These are phyloP conservation scores for Starmerella sp. DNA, from an alignment of 805 yeast species.

Conservation along the genomic window DNA sequence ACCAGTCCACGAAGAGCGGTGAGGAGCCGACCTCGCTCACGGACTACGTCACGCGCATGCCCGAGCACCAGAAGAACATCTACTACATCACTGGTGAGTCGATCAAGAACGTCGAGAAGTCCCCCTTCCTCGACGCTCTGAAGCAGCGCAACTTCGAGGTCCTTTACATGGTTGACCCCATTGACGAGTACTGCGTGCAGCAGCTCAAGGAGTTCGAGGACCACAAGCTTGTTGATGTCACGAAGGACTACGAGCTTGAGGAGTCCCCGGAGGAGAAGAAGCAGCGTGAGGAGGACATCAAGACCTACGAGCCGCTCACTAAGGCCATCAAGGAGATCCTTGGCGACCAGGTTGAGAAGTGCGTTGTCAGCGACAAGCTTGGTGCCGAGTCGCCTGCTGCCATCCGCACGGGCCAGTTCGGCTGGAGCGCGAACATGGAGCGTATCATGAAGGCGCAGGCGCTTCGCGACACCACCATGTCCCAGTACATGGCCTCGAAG, in stretches of 20 bases:
- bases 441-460: conserved; percentile 99
- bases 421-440: conserved; percentile 99
- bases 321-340: conserved; percentile 92
- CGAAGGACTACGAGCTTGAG: conserved; percentile 93
- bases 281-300: conserved; percentile 82
- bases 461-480: conserved; percentile 95
- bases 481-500: conserved; percentile 98
- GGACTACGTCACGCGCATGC: conserved; percentile 99
- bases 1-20: conserved; percentile 87
- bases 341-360: conserved; percentile 99
- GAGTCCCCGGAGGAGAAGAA: conserved; percentile 98
- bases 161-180: conserved; percentile 95
- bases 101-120: conserved; percentile 92
- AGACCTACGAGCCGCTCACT: conserved; percentile 86
- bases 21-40: conserved; percentile 91
- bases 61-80: conserved; percentile 98
- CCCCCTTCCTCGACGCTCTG: conserved; percentile 97
- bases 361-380: conserved; percentile 92
- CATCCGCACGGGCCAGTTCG: conserved; percentile 98
- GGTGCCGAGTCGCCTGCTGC: conserved; percentile 96
- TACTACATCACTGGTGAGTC: conserved; percentile 99
- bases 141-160: conserved; percentile 98
- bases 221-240: conserved; percentile 96
- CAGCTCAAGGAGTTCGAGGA: conserved; percentile 99
- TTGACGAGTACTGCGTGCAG: conserved; percentile 98